Percentiles rank a stretch among this genome's conserved stretches.
These are phyloP conservation scores for Tuber brumale DNA, from an alignment of 495 filamentous ascomycete species.

Conservation along the genomic window DNA sequence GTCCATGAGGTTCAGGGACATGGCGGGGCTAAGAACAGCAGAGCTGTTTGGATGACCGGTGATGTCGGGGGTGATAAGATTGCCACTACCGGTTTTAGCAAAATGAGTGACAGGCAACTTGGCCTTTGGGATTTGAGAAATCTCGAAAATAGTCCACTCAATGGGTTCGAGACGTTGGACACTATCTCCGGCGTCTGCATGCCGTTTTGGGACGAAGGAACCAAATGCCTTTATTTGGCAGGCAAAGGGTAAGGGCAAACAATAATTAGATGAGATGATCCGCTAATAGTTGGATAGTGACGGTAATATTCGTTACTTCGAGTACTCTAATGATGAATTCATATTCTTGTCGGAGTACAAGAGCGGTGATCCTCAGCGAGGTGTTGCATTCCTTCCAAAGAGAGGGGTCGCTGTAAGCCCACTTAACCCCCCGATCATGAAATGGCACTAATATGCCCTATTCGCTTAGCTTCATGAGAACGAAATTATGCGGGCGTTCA, in stretches of 20 bases:
- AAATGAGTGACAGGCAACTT: constrained; percentile 95
- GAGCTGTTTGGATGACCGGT: constrained; percentile 75
- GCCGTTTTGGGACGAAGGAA: constrained; percentile 99
- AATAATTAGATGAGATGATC: constrained; percentile 7
- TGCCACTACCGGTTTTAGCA: constrained; percentile 92
- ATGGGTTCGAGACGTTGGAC: constrained; percentile 79
- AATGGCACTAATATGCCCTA: constrained; percentile 7
- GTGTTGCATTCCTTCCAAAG: constrained; percentile 90
- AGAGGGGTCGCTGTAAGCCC: constrained; percentile 74
- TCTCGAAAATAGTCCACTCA: constrained; percentile 65
- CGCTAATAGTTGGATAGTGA: constrained; percentile 54
- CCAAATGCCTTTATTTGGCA: constrained; percentile 84
- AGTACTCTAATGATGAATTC: constrained; percentile 95
- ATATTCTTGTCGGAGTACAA: constrained; percentile 95
- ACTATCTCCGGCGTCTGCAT: constrained; percentile 96
- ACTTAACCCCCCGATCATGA: not conserved
- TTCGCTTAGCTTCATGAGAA: constrained; percentile 71
- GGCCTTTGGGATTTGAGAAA: constrained; percentile 89
- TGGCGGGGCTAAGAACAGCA: constrained; percentile 90
- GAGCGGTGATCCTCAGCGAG: constrained; percentile 86
- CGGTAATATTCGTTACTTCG: constrained; percentile 97
- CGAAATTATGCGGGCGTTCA: constrained; percentile 90
- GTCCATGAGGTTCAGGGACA: constrained; percentile 81
- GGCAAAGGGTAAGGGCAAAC: constrained; percentile 69
- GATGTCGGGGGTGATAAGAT: constrained; percentile 65